phyloP scores from a whole-genome alignment of 495 filamentous ascomycete species.

The Trichoderma gamsii region DNA sequence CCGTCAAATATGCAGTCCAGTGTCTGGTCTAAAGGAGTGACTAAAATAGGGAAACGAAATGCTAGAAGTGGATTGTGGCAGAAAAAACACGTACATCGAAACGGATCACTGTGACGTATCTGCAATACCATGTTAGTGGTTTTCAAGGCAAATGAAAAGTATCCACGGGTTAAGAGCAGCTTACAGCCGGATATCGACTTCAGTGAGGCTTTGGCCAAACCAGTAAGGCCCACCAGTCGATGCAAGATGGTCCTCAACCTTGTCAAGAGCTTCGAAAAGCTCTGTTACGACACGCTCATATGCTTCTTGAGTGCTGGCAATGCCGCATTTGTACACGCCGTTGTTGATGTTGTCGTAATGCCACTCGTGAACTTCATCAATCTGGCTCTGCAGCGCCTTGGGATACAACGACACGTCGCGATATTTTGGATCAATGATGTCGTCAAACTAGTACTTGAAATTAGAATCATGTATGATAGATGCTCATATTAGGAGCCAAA shows the following conservation, averaged over 20 bases:
- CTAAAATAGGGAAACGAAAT: neutral
- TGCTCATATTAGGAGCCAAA: neutral
- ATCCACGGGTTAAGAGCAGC: neutral
- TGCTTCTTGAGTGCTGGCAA: constrained; percentile 57
- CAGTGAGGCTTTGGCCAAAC: constrained; percentile 59
- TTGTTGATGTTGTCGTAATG: constrained; percentile 62
- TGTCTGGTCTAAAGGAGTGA: neutral
- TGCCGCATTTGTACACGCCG: constrained; percentile 65
- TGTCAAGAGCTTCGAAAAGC: constrained; percentile 57
- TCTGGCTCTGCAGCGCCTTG: constrained; percentile 41
- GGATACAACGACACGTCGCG: constrained; percentile 52
- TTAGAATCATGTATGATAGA: neutral
- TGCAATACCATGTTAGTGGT: neutral
- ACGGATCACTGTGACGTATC: constrained; percentile 55
- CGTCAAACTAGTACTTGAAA: constrained; percentile 41
- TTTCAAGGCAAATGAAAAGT: neutral
- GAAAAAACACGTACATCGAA: constrained; percentile 42
- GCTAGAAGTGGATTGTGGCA: neutral
- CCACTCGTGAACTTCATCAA: constrained; percentile 60
- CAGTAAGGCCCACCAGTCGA: constrained; percentile 51
- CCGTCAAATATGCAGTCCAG: neutral
- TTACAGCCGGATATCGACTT: constrained; percentile 56
- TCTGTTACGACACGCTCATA: constrained; percentile 55
- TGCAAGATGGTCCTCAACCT: constrained; percentile 51
- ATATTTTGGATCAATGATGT: constrained; percentile 45